A percentile compares a stretch with the other conserved stretches of the same genome.
phyloP scores from a whole-genome alignment of 805 yeast species.

The Starmerella powellii region DNA sequence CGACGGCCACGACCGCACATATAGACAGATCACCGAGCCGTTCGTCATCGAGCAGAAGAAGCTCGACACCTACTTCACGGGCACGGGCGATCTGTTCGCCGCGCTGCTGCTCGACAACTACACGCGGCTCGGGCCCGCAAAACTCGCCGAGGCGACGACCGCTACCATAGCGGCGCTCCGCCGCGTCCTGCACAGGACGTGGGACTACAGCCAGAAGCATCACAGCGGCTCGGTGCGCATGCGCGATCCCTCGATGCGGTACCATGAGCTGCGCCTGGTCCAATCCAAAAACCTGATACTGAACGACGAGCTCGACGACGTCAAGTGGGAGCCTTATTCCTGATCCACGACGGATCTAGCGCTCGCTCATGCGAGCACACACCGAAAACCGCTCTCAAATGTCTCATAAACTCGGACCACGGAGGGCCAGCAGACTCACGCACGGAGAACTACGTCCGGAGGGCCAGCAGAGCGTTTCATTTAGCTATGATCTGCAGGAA shows the following conservation, averaged over 20 bases:
- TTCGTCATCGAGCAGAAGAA: slow-evolving; percentile 43
- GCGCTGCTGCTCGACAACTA: slow-evolving; percentile 62
- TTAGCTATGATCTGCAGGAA: no score
- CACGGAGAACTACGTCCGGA: no score
- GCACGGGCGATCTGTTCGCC: slow-evolving; percentile 87
- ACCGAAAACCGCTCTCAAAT: no score
- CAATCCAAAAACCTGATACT: slow-evolving; percentile 38
- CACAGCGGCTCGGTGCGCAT: slow-evolving; percentile 35
- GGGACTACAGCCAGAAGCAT: slow-evolving; percentile 16
- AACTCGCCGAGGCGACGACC: slow-evolving; percentile 32
- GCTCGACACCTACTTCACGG: slow-evolving; percentile 76
- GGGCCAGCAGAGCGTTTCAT: no score
- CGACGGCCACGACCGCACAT: neutral
- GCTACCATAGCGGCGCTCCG: slow-evolving; percentile 33
- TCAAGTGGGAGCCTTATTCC: neutral
- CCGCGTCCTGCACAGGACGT: slow-evolving; percentile 34
- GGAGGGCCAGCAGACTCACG: no score
- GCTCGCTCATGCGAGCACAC: neutral
- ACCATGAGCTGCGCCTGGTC: slow-evolving; percentile 58
- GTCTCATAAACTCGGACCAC: no score
- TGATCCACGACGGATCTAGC: neutral
- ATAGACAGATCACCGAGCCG: slow-evolving; percentile 9
- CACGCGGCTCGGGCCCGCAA: slow-evolving; percentile 11
- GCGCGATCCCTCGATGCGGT: slow-evolving; percentile 38
- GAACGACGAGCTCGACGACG: neutral